Base-by-base conservation (phyloP, 192 early-diverging fungal genomes). In the Physocladia obscura region DNA sequence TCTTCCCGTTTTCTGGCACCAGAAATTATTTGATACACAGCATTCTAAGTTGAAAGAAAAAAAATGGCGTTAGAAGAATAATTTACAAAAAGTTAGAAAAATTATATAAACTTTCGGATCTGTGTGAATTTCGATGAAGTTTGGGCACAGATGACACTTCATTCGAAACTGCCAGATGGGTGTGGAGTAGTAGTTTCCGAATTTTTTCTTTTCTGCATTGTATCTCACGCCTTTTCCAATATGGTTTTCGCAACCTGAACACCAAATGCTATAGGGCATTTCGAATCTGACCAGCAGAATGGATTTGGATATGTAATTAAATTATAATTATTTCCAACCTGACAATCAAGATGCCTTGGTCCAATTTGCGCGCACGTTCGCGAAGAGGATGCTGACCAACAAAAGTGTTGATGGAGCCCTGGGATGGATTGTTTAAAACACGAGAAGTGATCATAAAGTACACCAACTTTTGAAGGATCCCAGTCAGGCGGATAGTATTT, bases 201-300 rank as follows among this genome's bases (percentile, higher is more conserved):
- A 79, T 65, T 92, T 91, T 74, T 93, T 94, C 81, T 97, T 97
- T 73, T 97, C 92, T 2, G 95, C 94, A 82, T 97, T 97, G 70
- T 92, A 96, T 37, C 95, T 85, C 21, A 93, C 88, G n/a, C 95
- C 92, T 82, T 84, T 93, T 44, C 90, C 94, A 62, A 96, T 84
- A 75, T 94, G 88, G 1, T 89, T 89, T 57, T 86, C 82, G 77
- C 95, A 97, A 17, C 89, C 89, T 47, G 77, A 69, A 76, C 95
- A 96, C 93, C 92, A 96, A 17, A 97, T 91, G 67, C 87, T 90
- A 74, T 86, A 97, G 3, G 95, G 95, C 51, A 97, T 67, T 73
- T 95, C 94, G 70, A 97, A 93, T 37, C 91, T 82, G 27, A 85
- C 15, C 60, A 17, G 24, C 26, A 35, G 26, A 57, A 73, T 0